Evolutionary conservation across 139 green algal species (phyloP), one percentile per base, ranked within the genome.

Genomic region (Picocystis salinarum): DNA sequence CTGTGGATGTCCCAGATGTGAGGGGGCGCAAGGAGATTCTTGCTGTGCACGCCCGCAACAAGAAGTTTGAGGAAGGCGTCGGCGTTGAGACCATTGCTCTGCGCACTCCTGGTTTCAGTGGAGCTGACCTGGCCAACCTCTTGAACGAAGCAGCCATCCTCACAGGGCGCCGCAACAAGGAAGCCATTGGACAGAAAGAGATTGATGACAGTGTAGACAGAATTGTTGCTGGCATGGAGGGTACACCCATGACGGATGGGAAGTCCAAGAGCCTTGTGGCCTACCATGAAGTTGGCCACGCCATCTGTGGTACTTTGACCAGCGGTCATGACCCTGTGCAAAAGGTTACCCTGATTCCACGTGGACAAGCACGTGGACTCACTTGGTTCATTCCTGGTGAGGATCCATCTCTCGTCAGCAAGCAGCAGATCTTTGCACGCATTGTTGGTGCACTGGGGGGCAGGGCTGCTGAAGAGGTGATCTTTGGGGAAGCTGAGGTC

Each of bases 61-160:
- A 99, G 77, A 74, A 71, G 28, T 72, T 99, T 42, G 66, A 55
- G 34, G 82, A 85, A 51, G 88, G 94, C 27, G 73, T 99, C 13
- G 77, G 90, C 67, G 70, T 99, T 36, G 77, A 93, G 28, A 83
- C 84, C 61, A 80, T 99, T 39, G 80, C 88, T 2, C 66, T 79
- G 49, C 73, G 88, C 44, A 95, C 85, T 5, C 88, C 88, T 15
- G 89, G 89, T 24, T 93, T 93, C 69, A 53, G 19, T 62, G 79
- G 89, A 39, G 89, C 89, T 48, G 90, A 99, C 59, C 67, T 99
- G 41, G 70, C 85, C 53, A 99, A 99, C 74, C 69, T 99, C 61
- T 67, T 99, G 49, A 99, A 99, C 54, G 89, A 99, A 79, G 80
- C 88, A 0, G 89, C 89, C 42, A 99, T 99, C 56, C 67, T 99